Evolutionary conservation across 2,329 filamentous ascomycete species (phyloP).

Genomic region (Grosmannia huntii): DNA sequence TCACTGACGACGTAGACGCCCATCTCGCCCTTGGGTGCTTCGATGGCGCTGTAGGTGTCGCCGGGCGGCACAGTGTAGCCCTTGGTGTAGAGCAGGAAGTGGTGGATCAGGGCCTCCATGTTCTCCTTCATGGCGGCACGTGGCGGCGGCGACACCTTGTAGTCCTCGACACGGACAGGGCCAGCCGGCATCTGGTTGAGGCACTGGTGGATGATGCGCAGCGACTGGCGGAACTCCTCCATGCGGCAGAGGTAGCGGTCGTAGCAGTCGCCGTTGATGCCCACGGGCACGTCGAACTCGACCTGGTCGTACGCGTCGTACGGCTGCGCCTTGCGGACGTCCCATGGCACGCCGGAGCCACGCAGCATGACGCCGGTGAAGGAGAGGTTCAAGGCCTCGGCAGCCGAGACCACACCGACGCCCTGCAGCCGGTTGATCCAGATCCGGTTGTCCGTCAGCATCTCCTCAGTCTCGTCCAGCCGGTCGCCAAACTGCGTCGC

Average conservation of each 20-base stretch:
- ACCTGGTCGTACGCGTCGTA: conserved; percentile 98
- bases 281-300: conserved; percentile 95
- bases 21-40: conserved; percentile 99
- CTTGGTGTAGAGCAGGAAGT: conserved; percentile 98
- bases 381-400: conserved; percentile 91
- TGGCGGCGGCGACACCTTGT: conserved; percentile 95
- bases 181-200: conserved; percentile 97
- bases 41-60: conserved; percentile 95
- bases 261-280: conserved; percentile 96
- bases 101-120: conserved; percentile 99
- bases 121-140: conserved; percentile 99
- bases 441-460: conserved; percentile 98
- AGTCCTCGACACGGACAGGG: conserved; percentile 91
- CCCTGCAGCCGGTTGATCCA: conserved; percentile 91
- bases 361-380: conserved; percentile 98
- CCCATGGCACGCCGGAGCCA: conserved; percentile 90
- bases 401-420: conserved; percentile 79
- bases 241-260: conserved; percentile 98
- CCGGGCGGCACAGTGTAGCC: conserved; percentile 93
- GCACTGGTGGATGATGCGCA: conserved; percentile 97
- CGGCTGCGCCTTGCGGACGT: conserved; percentile 90
- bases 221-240: conserved; percentile 97
- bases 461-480: conserved; percentile 96
- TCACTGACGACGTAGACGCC: conserved; percentile 93
- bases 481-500: conserved; percentile 97